Percentiles rank a stretch among this genome's conserved stretches.
Evolutionary conservation across 345 rosid genomes (phyloP).

Genomic region (Eucalyptus polybractea): DNA sequence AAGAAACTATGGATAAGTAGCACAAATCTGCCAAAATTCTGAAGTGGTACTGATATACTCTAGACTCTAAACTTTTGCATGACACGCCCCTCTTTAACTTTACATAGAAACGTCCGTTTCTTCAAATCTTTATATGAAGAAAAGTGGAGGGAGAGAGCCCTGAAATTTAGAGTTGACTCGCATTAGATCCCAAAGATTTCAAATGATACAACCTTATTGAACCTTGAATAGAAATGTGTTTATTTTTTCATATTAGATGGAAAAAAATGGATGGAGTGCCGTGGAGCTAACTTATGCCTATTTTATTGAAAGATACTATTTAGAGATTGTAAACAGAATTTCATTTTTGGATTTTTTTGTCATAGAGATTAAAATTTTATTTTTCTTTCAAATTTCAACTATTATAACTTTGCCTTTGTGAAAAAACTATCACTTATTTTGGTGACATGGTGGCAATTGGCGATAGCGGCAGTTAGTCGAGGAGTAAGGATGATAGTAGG

Average conservation of each 20-base stretch:
- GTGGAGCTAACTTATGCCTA: neutral
- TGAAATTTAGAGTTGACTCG: neutral
- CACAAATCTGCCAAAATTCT: neutral
- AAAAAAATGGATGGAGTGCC: neutral
- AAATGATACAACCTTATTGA: neutral
- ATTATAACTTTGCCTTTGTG: neutral
- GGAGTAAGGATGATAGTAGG: neutral
- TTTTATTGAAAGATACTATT: neutral
- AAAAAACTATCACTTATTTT: neutral
- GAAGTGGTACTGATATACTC: neutral
- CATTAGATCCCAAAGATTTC: neutral
- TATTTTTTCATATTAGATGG: neutral
- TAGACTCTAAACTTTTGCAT: neutral
- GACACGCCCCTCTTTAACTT: neutral
- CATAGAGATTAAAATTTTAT: neutral
- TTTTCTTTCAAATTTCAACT: neutral
- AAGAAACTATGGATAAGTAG: neutral
- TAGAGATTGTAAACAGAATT: neutral
- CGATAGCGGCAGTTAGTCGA: accelerated
- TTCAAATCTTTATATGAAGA: neutral
- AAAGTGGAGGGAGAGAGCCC: neutral
- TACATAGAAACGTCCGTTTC: neutral
- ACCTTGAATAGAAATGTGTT: neutral
- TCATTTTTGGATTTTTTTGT: neutral
- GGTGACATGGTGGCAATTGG: neutral